These are phyloP conservation scores for Dinochytrium kinnereticum DNA, from an alignment of 371 early-diverging fungal genomes.

Conservation along the genomic window DNA sequence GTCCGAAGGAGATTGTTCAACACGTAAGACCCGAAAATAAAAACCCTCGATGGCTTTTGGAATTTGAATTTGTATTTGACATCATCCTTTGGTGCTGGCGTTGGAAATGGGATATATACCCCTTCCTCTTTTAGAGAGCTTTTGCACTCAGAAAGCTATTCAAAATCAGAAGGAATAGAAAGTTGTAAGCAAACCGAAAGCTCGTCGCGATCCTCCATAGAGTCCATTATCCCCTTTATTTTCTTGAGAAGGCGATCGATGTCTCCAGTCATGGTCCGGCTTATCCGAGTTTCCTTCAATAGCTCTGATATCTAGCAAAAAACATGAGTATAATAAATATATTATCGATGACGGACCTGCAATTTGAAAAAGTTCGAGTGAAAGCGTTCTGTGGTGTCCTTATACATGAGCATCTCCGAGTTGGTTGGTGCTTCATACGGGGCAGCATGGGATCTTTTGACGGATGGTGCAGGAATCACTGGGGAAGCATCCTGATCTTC, in stretches of 20 bases:
- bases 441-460: too few relatives aligned
- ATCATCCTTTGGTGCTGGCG: slow-evolving; percentile 67
- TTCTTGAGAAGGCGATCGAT: slow-evolving; percentile 77
- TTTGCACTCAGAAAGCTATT: slow-evolving; percentile 29
- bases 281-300: slow-evolving; percentile 70
- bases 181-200: slow-evolving; percentile 12
- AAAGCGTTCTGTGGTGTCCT: slow-evolving; percentile 81
- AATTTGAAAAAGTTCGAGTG: slow-evolving; percentile 92
- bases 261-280: slow-evolving; percentile 66
- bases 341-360: slow-evolving; percentile 55
- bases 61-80: slow-evolving; percentile 78
- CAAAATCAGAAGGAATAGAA: background rate
- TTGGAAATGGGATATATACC: slow-evolving; percentile 76
- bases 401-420: slow-evolving; percentile 84
- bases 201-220: slow-evolving; percentile 28
- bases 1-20: slow-evolving; percentile 74
- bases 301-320: slow-evolving; percentile 77
- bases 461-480: too few relatives aligned
- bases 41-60: slow-evolving; percentile 73
- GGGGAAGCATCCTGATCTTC: too few relatives aligned
- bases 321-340: background rate
- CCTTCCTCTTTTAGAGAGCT: slow-evolving; percentile 35
- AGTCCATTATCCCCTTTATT: slow-evolving; percentile 55
- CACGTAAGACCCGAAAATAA: slow-evolving; percentile 90
- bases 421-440: too few relatives aligned